Evolutionary conservation across 2,329 filamentous ascomycete genomes (phyloP), one percentile per base, ranked within the genome.

Genomic region (Ceratocystis alfenasii): DNA sequence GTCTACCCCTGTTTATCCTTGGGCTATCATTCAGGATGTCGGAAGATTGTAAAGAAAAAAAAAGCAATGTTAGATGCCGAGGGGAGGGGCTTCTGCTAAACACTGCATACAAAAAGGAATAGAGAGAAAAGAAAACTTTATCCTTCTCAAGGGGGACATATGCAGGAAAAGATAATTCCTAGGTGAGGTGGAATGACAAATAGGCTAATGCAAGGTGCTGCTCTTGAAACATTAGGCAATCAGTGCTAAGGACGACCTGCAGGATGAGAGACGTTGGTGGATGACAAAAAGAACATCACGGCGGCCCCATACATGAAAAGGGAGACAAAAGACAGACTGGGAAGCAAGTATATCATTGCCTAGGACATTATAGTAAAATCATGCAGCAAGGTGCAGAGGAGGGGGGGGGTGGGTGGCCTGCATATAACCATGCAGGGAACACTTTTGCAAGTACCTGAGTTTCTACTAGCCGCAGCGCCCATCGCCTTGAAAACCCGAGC

Each of bases 141-240:
- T 8, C 22, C 12, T 57, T n/a, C 30, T 25, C 15, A 57, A 30
- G 53, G n/a, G 46, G 53, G 53, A 17, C n/a, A 17, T 44, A 20
- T 41, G 12, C 28, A 33, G 10, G 5, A 44, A 62, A 22, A 25
- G 30, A 44, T 8, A 62, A 41, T 12, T 36, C 17, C 10, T 12
- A 7, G 12, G 53, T 4, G 3, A 41, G 17, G 17, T 20, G 5
- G 33, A 62, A 41, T 62, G 33, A 62, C 59, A 62, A 41, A 62
- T 45, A 62, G 41, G 45, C 20, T 17, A 33, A 57, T 57, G 53
- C 53, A 57, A 57, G 53, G 53, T 57, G 53, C n/a, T 30, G 53
- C 22, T 57, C 25, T 57, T 57, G 53, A 57, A 57, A 57, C 53
- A 17, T 57, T 28, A 57, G 30, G 53, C 3, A 22, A 41, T 41